Base-by-base conservation (phyloP, 2,329 filamentous ascomycete species). In the Penicillium sp. region DNA sequence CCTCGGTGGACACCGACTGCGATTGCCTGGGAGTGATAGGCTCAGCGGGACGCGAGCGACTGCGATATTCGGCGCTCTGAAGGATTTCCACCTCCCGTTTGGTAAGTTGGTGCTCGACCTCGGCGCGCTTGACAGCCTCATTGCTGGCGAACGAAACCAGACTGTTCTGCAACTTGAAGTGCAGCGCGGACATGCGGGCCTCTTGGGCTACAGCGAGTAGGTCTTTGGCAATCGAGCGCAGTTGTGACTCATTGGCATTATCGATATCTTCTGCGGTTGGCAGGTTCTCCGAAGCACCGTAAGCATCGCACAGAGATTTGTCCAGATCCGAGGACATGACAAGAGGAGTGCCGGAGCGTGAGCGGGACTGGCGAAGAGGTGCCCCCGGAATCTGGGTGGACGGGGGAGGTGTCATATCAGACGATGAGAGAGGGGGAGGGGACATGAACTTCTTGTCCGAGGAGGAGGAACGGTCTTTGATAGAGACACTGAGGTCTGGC, bases 21-120 rank as follows among this genome's bases (percentile, higher is more conserved):
- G 72, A 50, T 49, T 70, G 55, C 54, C 66, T 57, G 41, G 64
- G 51, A 47, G 51, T 53, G 16, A 39, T 29, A n/a, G 47, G 49
- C 15, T 68, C 58, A 72, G 80, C 58, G 74, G 78, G 54, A 64
- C 67, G 47, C 76, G 75, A 41, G 76, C 83, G 80, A 36, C 78
- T 78, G 36, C 80, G 78, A 59, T 85, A 79, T 58, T 93, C 86
- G 10, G 82, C 81, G 47, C 78, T 76, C 45, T 89, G 84, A 18
- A 96, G 72, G 9, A 90, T 86, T 47, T 95, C 86, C 14, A 94
- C 84, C 65, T 96, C 89, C 15, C 86, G 79, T 47, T 87, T 80
- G n/a, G 84, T 85, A 79, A 96, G 90, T 50, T 93, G 86, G 56
- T 94, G 86, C 65, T 96, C 91, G 4, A 96, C 90, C 23, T 83